Evolutionary conservation across 108 stramenopile genomes (phyloP), one percentile per base, ranked within the genome.

Genomic region (Conticribra weissflogii): DNA sequence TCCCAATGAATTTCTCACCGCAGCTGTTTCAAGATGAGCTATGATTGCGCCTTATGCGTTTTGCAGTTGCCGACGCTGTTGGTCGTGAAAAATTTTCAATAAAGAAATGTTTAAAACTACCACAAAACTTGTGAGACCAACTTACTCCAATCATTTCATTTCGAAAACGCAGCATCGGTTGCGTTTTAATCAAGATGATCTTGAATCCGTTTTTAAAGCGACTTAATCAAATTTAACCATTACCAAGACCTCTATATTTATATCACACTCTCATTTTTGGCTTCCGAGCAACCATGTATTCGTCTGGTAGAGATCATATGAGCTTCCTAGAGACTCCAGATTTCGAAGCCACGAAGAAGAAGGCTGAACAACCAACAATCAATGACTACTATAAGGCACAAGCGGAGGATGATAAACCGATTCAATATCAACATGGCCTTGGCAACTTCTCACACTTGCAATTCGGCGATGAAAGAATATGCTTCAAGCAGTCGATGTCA

Each of bases 401-500:
- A 12, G 63, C 74, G 9, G 21, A 34, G 24, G 56, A 49, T 41
- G 77, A 72, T 19, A 85, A 64, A 54, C 83, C 83, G 52, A 87
- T 87, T 18, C 68, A 83, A 61, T 84, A 84, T 23, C 86, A 87
- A 51, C 80, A 81, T 30, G 86, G 86, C 8, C 81, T 87, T 1
- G 75, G 78, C 27, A 87, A 87, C 56, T 87, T 76, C 58, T 83
- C 82, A 19, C 56, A 66, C 9, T 72, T 87, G 49, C 81, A 84
- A 74, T 81, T 87, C 48, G 86, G 86, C 46, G 86, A 87, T 80
- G 86, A 87, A n/a, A 67, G 86, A 61, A 71, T 87, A 1, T 58
- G 72, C 49, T 87, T 87, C 73, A 81, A 84, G 41, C 82, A 87
- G 58, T 78, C 82, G 12, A 70, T 87, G 66, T 81, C 80, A 17